Conservation (phyloP, 2,329 filamentous ascomycete species). For the Xylariaceae sp. region DNA sequence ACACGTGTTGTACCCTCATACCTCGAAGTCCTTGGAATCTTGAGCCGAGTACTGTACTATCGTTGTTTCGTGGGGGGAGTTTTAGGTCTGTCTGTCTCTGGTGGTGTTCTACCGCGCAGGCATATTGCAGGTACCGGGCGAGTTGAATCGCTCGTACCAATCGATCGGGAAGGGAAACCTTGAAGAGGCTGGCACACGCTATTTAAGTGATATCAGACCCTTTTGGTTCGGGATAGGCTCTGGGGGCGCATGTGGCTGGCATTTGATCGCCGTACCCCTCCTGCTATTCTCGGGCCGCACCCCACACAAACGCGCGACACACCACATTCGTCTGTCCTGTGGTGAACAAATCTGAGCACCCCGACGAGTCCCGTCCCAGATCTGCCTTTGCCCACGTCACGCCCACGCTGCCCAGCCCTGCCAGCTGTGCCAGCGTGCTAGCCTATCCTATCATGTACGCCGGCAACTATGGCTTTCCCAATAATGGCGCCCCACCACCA, state of each 20-base stretch:
- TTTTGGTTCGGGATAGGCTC: constrained; percentile 22
- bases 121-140: constrained; percentile 13
- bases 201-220: constrained; percentile 23
- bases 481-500: constrained; percentile 49
- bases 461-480: constrained; percentile 57
- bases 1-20: too few relatives aligned
- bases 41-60: constrained; percentile 1
- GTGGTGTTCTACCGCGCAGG: constrained; percentile 13
- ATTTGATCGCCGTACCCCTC: constrained; percentile 35
- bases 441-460: constrained; percentile 52
- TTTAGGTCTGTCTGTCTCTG: background rate
- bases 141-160: constrained; percentile 12
- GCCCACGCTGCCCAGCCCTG: constrained; percentile 34
- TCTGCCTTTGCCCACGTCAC: constrained; percentile 32
- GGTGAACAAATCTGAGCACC: constrained; percentile 33
- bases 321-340: constrained; percentile 27
- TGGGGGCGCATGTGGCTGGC: constrained; percentile 21
- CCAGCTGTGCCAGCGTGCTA: constrained; percentile 35
- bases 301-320: constrained; percentile 37
- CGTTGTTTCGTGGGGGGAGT: background rate
- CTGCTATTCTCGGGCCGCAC: constrained; percentile 31
- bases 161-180: constrained; percentile 13
- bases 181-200: constrained; percentile 15
- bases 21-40: background rate
- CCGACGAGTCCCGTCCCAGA: constrained; percentile 36